Evolutionary conservation across 441 rosid genomes (phyloP).

Genomic region (Aleurites moluccanus): DNA sequence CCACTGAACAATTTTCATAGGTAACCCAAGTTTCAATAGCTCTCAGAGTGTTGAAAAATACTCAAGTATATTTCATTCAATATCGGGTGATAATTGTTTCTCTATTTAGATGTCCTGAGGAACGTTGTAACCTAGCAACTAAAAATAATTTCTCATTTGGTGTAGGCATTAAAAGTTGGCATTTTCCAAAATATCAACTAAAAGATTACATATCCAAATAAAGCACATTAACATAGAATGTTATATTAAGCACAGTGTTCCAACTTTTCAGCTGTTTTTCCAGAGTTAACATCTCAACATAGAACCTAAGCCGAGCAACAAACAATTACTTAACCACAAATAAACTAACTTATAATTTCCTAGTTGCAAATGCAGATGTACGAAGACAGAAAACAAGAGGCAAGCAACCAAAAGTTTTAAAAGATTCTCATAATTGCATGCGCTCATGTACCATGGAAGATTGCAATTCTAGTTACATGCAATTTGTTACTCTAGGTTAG

Average conservation of each 20-base stretch:
- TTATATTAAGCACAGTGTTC: neutral
- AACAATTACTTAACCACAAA: slow-evolving; percentile 2
- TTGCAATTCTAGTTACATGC: neutral
- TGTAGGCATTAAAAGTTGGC: neutral
- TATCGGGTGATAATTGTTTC: neutral
- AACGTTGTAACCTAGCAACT: neutral
- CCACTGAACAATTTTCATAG: neutral
- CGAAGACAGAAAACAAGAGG: neutral
- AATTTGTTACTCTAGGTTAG: neutral
- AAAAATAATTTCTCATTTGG: neutral
- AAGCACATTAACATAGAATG: neutral
- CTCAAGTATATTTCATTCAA: neutral
- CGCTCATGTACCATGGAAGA: neutral
- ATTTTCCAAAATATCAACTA: neutral
- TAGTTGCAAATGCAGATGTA: neutral
- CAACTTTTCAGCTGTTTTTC: neutral
- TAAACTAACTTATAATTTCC: neutral
- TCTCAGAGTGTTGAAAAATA: neutral
- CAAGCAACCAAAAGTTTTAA: neutral
- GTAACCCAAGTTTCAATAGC: neutral
- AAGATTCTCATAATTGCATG: neutral
- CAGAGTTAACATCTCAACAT: neutral
- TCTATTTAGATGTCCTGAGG: neutral
- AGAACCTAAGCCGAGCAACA: neutral
- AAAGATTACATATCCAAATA: neutral